Percentiles rank a stretch among this genome's conserved stretches.
Conservation (phyloP, 345 rosid genomes). For the Eucalyptus camaldulensis region DNA sequence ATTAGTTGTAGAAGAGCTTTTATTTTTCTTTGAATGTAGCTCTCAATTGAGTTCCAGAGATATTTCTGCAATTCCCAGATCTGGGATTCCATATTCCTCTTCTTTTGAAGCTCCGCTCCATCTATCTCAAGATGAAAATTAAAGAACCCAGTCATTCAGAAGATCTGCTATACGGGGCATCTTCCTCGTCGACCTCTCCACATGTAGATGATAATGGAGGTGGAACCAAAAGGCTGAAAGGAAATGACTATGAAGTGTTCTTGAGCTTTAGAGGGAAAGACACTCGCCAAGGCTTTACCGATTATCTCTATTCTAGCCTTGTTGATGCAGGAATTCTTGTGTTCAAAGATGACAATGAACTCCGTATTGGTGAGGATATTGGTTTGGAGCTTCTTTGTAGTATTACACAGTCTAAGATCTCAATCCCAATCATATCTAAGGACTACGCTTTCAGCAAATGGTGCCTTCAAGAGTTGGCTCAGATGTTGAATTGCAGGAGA, state of each 20-base stretch:
- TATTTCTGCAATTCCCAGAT: neutral
- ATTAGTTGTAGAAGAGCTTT: neutral
- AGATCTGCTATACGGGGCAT: neutral
- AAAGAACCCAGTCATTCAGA: neutral
- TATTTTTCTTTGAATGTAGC: neutral
- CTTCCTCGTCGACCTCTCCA: neutral
- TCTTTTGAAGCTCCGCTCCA: neutral
- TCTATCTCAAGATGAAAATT: neutral
- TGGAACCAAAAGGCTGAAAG: neutral
- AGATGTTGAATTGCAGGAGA: neutral
- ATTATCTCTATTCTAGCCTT: neutral
- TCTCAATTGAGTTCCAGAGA: neutral
- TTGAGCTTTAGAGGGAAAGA: neutral
- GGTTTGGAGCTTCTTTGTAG: neutral
- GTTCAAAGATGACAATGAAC: neutral
- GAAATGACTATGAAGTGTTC: neutral
- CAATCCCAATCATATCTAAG: neutral
- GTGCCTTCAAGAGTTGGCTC: neutral
- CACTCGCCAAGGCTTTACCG: neutral
- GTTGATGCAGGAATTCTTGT: neutral
- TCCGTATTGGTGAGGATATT: neutral
- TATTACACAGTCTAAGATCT: neutral
- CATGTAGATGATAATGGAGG: neutral
- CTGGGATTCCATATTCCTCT: neutral
- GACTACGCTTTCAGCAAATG: neutral